These are phyloP conservation scores for Blastomyces parvus DNA, from an alignment of 2,329 filamentous ascomycete species.

Conservation along the genomic window DNA sequence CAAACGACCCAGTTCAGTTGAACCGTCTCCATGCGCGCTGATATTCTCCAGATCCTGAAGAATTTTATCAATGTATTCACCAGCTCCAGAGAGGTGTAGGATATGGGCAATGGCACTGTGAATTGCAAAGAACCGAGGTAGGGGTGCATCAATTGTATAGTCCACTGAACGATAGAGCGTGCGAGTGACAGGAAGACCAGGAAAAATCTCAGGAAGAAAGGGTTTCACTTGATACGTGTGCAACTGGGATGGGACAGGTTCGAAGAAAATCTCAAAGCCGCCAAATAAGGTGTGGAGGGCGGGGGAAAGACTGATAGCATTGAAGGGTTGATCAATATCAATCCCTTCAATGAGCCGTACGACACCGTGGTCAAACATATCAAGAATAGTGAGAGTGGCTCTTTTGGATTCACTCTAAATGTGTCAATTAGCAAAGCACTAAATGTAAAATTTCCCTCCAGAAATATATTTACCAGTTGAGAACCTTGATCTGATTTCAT, in stretches of 20 bases:
- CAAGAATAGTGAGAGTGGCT: slow-evolving; percentile 30
- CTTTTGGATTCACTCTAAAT: slow-evolving; percentile 21
- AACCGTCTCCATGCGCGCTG: slow-evolving; percentile 3
- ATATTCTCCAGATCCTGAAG: slow-evolving; percentile 18
- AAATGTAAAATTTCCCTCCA: background rate
- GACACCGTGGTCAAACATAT: slow-evolving; percentile 36
- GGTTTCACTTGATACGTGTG: background rate
- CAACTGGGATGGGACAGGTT: background rate
- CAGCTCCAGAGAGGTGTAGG: slow-evolving; percentile 24
- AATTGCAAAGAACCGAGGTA: slow-evolving; percentile 13
- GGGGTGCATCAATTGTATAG: background rate
- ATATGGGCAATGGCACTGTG: slow-evolving; percentile 31
- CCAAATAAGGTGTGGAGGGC: background rate
- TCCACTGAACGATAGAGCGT: background rate
- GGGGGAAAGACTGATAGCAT: background rate
- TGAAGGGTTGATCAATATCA: slow-evolving; percentile 27
- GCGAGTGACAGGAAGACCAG: background rate
- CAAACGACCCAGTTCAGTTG: slow-evolving; percentile 9
- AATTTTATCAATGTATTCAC: slow-evolving; percentile 24
- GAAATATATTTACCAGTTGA: slow-evolving; percentile 14
- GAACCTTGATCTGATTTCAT: slow-evolving; percentile 9
- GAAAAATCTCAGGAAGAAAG: background rate
- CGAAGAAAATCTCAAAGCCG: background rate
- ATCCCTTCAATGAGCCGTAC: slow-evolving; percentile 30
- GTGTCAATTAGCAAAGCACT: background rate